These are phyloP conservation scores for Backusella mclennaniae DNA, from an alignment of 192 early-diverging fungal genomes.

Conservation along the genomic window DNA sequence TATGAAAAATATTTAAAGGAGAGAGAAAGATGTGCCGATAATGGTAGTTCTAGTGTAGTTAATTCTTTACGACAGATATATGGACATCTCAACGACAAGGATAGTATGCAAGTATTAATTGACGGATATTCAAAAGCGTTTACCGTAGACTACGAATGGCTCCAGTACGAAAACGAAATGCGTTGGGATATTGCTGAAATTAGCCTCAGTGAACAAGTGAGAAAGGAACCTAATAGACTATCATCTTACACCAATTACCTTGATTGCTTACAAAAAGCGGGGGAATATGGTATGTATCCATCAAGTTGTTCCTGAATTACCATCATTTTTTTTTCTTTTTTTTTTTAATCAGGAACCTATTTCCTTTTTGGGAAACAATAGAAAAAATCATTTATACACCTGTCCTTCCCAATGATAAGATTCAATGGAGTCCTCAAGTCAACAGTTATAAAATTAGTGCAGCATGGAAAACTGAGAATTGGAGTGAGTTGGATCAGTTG, in stretches of 20 bases:
- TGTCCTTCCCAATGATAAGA: conserved; percentile 40
- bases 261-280: conserved; percentile 66
- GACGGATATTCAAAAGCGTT: conserved; percentile 45
- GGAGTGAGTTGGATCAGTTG: conserved; percentile 49
- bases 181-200: conserved; percentile 63
- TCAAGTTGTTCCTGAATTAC: background rate
- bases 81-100: conserved; percentile 63
- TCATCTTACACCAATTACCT: conserved; percentile 59
- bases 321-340: background rate
- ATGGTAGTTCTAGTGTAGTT: too few species aligned
- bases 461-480: conserved; percentile 63
- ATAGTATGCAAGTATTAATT: conserved; percentile 67
- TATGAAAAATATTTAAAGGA: conserved; percentile 59
- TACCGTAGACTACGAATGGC: conserved; percentile 60
- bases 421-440: conserved; percentile 49
- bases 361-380: conserved; percentile 32
- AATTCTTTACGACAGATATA: conserved; percentile 55
- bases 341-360: background rate
- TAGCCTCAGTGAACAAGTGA: conserved; percentile 56
- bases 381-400: conserved; percentile 50
- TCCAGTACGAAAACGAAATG: conserved; percentile 61
- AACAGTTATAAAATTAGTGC: conserved; percentile 55
- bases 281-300: conserved; percentile 57
- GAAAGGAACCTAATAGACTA: conserved; percentile 44
- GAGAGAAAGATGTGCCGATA: background rate